A percentile compares a stretch with the other conserved stretches of the same genome.
Evolutionary conservation across 2,329 filamentous ascomycete species (phyloP).

Genomic region (Trichophyton verrucosum): DNA sequence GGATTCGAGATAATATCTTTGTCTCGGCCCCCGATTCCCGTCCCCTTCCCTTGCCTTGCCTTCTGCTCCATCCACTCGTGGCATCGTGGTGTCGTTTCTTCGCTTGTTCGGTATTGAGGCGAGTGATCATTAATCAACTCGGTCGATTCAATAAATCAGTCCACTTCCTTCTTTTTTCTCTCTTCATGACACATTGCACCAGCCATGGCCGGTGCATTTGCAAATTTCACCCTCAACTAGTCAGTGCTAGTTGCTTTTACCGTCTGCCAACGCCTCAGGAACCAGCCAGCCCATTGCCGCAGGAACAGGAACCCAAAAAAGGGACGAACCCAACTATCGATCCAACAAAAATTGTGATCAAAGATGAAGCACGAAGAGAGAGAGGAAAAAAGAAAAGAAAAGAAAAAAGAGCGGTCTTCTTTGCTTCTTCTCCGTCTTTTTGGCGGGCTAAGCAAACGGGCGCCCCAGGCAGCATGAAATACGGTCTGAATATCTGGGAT

Average conservation of each 20-base stretch:
- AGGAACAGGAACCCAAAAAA: neutral
- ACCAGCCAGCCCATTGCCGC: neutral
- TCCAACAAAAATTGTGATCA: neutral
- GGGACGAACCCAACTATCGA: neutral
- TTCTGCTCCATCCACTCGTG: neutral
- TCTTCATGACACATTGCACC: neutral
- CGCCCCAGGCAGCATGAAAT: neutral
- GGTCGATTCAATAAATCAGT: neutral
- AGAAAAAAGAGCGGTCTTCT: no score
- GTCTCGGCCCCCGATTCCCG: neutral
- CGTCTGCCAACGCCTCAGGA: neutral
- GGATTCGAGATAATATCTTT: no score
- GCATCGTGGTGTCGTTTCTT: neutral
- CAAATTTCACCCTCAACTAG: neutral
- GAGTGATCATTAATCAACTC: neutral
- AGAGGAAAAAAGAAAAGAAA: neutral
- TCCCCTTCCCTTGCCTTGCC: no score
- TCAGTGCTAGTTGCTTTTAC: neutral
- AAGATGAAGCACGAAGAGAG: neutral
- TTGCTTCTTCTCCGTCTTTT: neutral
- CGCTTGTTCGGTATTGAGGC: neutral
- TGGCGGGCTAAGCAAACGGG: neutral
- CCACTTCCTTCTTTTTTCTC: neutral
- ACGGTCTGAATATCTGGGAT: neutral
- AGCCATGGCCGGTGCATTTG: neutral